Percentiles rank a stretch among this genome's conserved stretches.
These are phyloP conservation scores for Dictyostelium gargantuum DNA, from an alignment of 208 protist species.

Conservation along the genomic window DNA sequence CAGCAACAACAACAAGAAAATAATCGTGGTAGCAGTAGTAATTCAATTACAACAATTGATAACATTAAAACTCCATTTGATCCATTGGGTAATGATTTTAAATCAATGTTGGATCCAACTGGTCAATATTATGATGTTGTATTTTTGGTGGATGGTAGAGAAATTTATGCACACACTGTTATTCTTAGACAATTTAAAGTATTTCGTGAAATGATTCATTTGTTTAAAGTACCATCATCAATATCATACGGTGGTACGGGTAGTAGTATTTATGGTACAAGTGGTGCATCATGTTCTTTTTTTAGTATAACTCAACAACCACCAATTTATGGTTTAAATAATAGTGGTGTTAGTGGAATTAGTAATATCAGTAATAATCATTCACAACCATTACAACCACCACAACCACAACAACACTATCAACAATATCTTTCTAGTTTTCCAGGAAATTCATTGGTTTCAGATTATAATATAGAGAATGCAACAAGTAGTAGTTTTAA, in stretches of 20 bases:
- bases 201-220: conserved; percentile 7
- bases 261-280: not conserved
- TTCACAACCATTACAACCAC: not conserved
- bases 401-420: not conserved
- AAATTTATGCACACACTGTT: conserved; percentile 43
- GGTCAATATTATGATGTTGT: conserved; percentile 45
- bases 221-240: not conserved
- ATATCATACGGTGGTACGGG: not conserved
- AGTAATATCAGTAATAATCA: not conserved
- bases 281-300: not conserved
- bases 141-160: conserved; percentile 7
- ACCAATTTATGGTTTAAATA: not conserved
- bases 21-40: not conserved
- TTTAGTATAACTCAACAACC: not conserved
- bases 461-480: not conserved
- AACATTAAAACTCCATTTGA: conserved; percentile 28
- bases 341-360: too few species aligned
- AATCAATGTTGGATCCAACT: conserved; percentile 15
- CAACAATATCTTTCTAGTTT: not conserved
- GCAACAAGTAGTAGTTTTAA: not conserved
- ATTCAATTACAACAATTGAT: not conserved
- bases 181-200: conserved; percentile 36
- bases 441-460: not conserved
- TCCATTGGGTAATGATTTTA: conserved; percentile 39
- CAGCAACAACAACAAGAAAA: not conserved